Base-by-base conservation (phyloP, 148 eudicot species). In the Vaccinium myrtillus region DNA sequence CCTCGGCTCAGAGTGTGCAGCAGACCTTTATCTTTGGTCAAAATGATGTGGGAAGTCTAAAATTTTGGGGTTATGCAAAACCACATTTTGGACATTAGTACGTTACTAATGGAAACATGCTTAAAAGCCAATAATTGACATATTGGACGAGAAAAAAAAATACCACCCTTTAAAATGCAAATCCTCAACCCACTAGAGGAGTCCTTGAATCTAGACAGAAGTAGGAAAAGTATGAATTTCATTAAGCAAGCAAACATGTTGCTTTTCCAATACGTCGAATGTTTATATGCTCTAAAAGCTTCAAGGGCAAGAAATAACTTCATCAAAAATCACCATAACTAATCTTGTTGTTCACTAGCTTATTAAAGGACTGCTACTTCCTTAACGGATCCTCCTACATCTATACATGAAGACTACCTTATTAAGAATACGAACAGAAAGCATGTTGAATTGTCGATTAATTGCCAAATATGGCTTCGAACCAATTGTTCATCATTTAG, bases 211-310 rank as follows among this genome's bases (percentile, higher is more conserved):
- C 50, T 48, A 58, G 46, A 32, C 23, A 49, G 18, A 48, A 49
- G 21, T 21, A 49, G 30, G 54, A 65, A 8, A 19, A 48, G 15
- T 14, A n/a, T 1, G 19, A 21, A 48, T 19, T 48, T 75, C 46
- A 39, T 18, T 39, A 8, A 75, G 8, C 54, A 46, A 75, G 16
- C 78, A 75, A 48, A 11, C 27, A 21, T 43, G 48, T 21, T 46
- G 49, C 27, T 75, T 74, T 48, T 46, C 30, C 55, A 1, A 50
- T n/a, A 54, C 3, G 10, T 78, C 25, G 49, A 48, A 7, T 15
- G 81, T 55, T 55, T 30, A 30, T 30, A 56, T 56, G 81, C 81
- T 78, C 63, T 27, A 55, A 56, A 79, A 55, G n/a, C n/a, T 15
- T 75, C 19, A n/a, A 46, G 18, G 18, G 23, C 23, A 55, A 32